Evolutionary conservation across 805 yeast genomes (phyloP).

Genomic region (Saturnispora bothae): DNA sequence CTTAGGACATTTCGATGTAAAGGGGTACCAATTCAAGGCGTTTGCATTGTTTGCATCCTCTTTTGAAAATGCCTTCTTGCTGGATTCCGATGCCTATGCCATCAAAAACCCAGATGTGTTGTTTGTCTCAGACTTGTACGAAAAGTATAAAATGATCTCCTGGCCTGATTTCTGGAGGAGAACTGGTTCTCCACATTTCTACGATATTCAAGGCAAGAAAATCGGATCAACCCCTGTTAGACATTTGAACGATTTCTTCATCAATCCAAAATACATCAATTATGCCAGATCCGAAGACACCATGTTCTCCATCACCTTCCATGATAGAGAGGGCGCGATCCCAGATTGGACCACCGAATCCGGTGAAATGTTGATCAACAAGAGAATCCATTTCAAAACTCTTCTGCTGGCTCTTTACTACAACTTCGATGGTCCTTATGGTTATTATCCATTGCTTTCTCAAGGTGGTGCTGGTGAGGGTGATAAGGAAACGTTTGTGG

Average conservation of each 20-base stretch:
- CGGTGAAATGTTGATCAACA: conserved; percentile 58
- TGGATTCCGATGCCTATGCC: conserved; percentile 74
- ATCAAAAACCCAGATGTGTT: conserved; percentile 51
- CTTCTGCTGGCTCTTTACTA: conserved; percentile 52
- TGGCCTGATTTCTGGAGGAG: conserved; percentile 93
- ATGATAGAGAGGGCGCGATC: conserved; percentile 57
- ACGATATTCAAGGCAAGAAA: conserved; percentile 52
- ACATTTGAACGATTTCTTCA: conserved; percentile 24
- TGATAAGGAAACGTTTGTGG: conserved; percentile 69
- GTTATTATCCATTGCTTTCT: conserved; percentile 58
- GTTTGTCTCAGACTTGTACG: conserved; percentile 48
- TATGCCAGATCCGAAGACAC: conserved; percentile 28
- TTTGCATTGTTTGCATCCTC: conserved; percentile 63
- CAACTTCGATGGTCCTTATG: conserved; percentile 54
- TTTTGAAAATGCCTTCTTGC: conserved; percentile 57
- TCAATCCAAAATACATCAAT: conserved; percentile 23
- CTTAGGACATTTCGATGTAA: conserved; percentile 37
- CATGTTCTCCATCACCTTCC: conserved; percentile 33
- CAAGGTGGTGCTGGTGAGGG: conserved; percentile 76
- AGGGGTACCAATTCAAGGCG: conserved; percentile 61
- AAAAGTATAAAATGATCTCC: conserved; percentile 38
- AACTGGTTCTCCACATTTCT: conserved; percentile 64
- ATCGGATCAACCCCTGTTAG: conserved; percentile 29
- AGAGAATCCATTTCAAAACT: conserved; percentile 47
- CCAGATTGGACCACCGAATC: conserved; percentile 66